These are phyloP conservation scores for Malassezia restricta DNA, from an alignment of 1,284 basidiomycete genomes.

Conservation along the genomic window DNA sequence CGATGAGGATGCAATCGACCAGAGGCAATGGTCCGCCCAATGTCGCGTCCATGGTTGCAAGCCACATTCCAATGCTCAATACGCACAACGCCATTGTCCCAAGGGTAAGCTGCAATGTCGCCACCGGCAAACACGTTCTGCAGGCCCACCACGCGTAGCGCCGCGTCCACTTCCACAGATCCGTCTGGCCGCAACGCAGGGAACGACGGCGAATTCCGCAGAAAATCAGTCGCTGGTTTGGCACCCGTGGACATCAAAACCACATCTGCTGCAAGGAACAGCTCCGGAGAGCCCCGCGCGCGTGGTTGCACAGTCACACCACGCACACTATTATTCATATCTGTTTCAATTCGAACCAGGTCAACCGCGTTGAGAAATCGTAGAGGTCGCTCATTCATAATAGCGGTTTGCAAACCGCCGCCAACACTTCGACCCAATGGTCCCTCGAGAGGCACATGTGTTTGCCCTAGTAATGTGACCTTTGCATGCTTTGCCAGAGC, in stretches of 20 bases:
- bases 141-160: constrained; percentile 57
- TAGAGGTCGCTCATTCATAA: constrained; percentile 60
- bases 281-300: constrained; percentile 16
- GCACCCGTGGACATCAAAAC: constrained; percentile 84
- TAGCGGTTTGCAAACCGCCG: constrained; percentile 59
- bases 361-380: constrained; percentile 65
- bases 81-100: constrained; percentile 53
- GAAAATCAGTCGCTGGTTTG: constrained; percentile 67
- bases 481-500: constrained; percentile 59
- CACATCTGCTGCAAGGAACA: constrained; percentile 61
- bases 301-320: constrained; percentile 13
- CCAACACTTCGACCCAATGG: constrained; percentile 74
- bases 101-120: constrained; percentile 75
- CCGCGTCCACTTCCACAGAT: constrained; percentile 68
- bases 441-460: constrained; percentile 66
- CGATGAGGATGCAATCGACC: constrained; percentile 49
- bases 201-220: constrained; percentile 59
- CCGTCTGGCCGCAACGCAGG: constrained; percentile 51
- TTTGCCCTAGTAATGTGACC: constrained; percentile 73
- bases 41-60: constrained; percentile 70
- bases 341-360: constrained; percentile 60
- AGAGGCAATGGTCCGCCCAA: constrained; percentile 53
- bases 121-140: constrained; percentile 70
- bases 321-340: constrained; percentile 15
- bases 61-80: constrained; percentile 91